Evolutionary conservation across 2,329 filamentous ascomycete species (phyloP).

Genomic region (Gnomoniopsis smithogilvyi): DNA sequence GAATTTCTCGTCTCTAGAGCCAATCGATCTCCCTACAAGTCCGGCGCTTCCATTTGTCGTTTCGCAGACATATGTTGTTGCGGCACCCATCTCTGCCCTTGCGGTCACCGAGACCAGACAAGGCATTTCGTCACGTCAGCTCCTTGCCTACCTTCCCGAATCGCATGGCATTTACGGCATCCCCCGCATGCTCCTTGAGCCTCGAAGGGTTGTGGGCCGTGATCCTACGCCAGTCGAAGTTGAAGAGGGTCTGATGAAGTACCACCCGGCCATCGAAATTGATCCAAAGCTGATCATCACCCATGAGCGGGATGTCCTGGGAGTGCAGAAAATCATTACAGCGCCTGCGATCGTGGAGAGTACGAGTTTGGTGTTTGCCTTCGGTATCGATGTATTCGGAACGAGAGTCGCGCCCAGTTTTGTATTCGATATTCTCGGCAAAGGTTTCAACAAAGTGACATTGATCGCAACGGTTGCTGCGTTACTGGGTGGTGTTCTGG

Average conservation of each 20-base stretch:
- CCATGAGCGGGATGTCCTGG: slow-evolving; percentile 78
- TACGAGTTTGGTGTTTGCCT: slow-evolving; percentile 85
- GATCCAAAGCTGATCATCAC: slow-evolving; percentile 78
- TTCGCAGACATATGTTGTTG: slow-evolving; percentile 77
- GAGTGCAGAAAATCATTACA: slow-evolving; percentile 69
- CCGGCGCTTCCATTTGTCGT: slow-evolving; percentile 69
- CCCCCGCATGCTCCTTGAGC: slow-evolving; percentile 75
- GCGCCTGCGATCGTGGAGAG: slow-evolving; percentile 82
- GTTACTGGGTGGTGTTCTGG: slow-evolving; percentile 70
- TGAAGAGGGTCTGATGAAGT: slow-evolving; percentile 79
- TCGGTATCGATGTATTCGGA: slow-evolving; percentile 84
- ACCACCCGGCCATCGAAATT: slow-evolving; percentile 74
- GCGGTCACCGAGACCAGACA: slow-evolving; percentile 86
- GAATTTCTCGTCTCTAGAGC: slow-evolving; percentile 77
- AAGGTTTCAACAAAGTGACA: slow-evolving; percentile 88
- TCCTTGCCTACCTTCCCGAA: slow-evolving; percentile 75
- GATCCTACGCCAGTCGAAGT: slow-evolving; percentile 76
- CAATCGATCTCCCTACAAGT: slow-evolving; percentile 53
- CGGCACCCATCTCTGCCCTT: slow-evolving; percentile 74
- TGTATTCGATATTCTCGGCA: slow-evolving; percentile 88
- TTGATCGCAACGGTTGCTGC: slow-evolving; percentile 81
- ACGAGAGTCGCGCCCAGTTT: slow-evolving; percentile 83
- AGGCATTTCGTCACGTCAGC: slow-evolving; percentile 80
- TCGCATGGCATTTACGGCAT: slow-evolving; percentile 75
- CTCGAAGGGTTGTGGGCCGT: slow-evolving; percentile 79